A percentile compares a stretch with the other conserved stretches of the same genome.
Evolutionary conservation across 176 grass and related monocot genomes (phyloP).

Genomic region (Guadua angustifolia): DNA sequence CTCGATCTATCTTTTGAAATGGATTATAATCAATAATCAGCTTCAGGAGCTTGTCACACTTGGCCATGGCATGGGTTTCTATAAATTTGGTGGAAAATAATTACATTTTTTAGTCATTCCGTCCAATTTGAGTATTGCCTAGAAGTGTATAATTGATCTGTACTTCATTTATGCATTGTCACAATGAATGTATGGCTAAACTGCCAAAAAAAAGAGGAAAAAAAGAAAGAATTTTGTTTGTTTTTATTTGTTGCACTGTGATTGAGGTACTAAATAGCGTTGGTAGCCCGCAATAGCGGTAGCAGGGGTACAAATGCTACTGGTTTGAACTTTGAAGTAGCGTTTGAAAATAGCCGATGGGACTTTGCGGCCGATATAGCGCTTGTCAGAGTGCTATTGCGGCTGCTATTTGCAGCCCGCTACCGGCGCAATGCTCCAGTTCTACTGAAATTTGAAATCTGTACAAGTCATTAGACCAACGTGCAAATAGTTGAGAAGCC

Average conservation of each 20-base stretch:
- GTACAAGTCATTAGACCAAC: too few species aligned
- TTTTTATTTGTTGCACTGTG: background rate
- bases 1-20: background rate
- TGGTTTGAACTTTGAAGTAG: too few species aligned
- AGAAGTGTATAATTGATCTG: background rate
- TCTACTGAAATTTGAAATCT: too few species aligned
- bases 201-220: background rate
- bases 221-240: background rate
- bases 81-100: constrained; percentile 3
- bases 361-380: too few species aligned
- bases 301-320: too few species aligned
- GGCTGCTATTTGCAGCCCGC: too few species aligned
- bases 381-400: too few species aligned
- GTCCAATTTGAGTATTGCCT: background rate
- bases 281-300: too few species aligned
- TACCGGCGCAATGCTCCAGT: too few species aligned
- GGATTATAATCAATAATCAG: background rate
- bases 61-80: background rate
- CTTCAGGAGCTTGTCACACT: background rate
- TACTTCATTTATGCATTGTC: background rate
- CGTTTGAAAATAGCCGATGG: too few species aligned
- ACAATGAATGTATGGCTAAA: background rate
- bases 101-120: background rate
- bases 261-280: too few species aligned
- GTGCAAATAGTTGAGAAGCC: too few species aligned